Evolutionary conservation across 805 yeast genomes (phyloP), one percentile per base, ranked within the genome.

Genomic region (Yamadazyma sp.): DNA sequence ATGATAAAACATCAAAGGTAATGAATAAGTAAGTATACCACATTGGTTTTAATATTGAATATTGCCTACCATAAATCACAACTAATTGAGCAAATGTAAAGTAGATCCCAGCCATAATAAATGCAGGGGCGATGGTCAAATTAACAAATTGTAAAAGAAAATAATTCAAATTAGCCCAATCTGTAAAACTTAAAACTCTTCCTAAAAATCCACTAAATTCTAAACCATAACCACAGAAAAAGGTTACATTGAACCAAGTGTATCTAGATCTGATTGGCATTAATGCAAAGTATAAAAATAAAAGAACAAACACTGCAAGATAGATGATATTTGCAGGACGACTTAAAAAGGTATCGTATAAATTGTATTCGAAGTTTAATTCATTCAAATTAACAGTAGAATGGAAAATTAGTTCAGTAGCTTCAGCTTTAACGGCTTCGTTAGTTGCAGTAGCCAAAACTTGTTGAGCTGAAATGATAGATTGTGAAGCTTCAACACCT

Each of bases 21-120:
- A 64, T 60, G 45, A 64, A 64, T 24, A 64, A 47, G 46, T 63
- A 63, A 4, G 69, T 54, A 41, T 64, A 64, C 65, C 65, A 61
- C 56, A 63, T 52, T 8, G 70, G 70, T 39, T 55, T 58, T 36
- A 62, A 48, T 4, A 55, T 42, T n/a, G 67, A 57, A 43, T 52
- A 64, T 16, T 55, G 49, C 26, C 62, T 43, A 11, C 69, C 68
- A 28, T 59, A 55, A 15, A 60, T 47, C 15, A 55, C 58, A 27
- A 62, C 65, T 31, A 55, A 34, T 36, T 62, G 69, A 3, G 65
- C 69, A 39, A 64, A 61, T 1, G 62, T 31, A 32, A 59, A 59
- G 40, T 64, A 64, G 9, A 64, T 47, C 0, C 69, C 70, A 3
- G 56, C 70, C 70, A 64, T 64, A 23, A 62, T 43, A 31, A 64